phyloP scores from a whole-genome alignment of 2,329 filamentous ascomycete species.

The Dactylellina sp. region DNA sequence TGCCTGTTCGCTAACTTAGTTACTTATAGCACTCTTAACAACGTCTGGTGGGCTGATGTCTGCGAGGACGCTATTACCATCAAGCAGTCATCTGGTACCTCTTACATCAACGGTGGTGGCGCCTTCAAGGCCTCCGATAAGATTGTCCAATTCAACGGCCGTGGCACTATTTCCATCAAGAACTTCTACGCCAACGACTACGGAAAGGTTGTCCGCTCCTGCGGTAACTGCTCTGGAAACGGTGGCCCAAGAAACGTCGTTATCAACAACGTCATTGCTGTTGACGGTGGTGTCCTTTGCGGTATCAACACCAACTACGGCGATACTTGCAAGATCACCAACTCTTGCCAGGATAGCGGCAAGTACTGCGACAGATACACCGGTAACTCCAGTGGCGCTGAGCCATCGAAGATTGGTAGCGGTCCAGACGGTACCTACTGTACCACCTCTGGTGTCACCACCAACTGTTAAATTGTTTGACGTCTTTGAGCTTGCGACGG shows the following conservation, averaged over 20 bases:
- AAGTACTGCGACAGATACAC: slow-evolving; percentile 63
- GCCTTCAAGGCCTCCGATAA: slow-evolving; percentile 67
- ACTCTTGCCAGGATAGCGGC: slow-evolving; percentile 62
- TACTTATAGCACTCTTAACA: slow-evolving; percentile 36
- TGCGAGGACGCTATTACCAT: slow-evolving; percentile 57
- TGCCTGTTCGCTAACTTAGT: background rate
- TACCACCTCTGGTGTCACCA: slow-evolving; percentile 58
- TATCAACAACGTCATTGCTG: slow-evolving; percentile 65
- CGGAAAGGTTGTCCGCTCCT: slow-evolving; percentile 68
- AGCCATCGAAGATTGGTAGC: slow-evolving; percentile 64
- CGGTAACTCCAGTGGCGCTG: slow-evolving; percentile 63
- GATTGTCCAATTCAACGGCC: slow-evolving; percentile 67
- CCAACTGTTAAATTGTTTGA: slow-evolving; percentile 62
- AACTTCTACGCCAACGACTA: slow-evolving; percentile 62
- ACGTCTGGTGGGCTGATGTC: slow-evolving; percentile 62
- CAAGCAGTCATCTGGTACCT: slow-evolving; percentile 43
- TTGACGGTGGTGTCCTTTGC: slow-evolving; percentile 64
- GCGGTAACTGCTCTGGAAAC: slow-evolving; percentile 65
- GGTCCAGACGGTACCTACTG: slow-evolving; percentile 64
- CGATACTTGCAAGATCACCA: slow-evolving; percentile 59
- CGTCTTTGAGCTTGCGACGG: too few relatives aligned
- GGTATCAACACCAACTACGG: slow-evolving; percentile 65
- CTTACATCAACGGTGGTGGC: slow-evolving; percentile 66
- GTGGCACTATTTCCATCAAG: slow-evolving; percentile 64
- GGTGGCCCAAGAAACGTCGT: slow-evolving; percentile 62